Evolutionary conservation across 2,329 filamentous ascomycete genomes (phyloP), one percentile per base, ranked within the genome.

Genomic region (Grosmannia penicillata): DNA sequence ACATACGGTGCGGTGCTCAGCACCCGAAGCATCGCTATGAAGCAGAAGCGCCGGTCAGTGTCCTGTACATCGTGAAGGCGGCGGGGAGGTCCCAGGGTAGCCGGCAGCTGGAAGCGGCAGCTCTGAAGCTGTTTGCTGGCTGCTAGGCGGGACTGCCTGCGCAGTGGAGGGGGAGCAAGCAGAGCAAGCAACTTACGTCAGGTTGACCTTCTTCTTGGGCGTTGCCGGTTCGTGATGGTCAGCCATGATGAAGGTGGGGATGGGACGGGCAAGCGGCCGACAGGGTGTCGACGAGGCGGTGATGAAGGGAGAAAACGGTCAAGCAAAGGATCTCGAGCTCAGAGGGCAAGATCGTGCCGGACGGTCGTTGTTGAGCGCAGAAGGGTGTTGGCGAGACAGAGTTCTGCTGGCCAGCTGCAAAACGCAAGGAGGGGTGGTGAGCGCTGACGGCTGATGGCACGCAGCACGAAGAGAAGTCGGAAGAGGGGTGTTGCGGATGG

Each of bases 21-120:
- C 79, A 58, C 87, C 87, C 44, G 87, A 94, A 57, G 82, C 69
- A 63, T 95, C 86, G 65, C 86, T 94, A 50, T 39, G 50, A 8
- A n/a, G 13, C 37, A 38, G 39, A 51, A 30, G 39, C 23, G 24
- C 30, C 36, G 58, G 11, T 25, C 11, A 7, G 7, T 25, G 11
- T 25, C 7, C 11, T 25, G 69, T 51, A 69, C 64, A 51, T 48
- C 39, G 24, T 11, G 13, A 36, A 21, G 17, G 15, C 13, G 4
- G 14, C 17, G 14, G 3, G 7, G 30, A n/a, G n/a, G n/a, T n/a
- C n/a, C n/a, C n/a, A n/a, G n/a, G n/a, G n/a, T n/a, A n/a, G n/a
- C n/a, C n/a, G n/a, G n/a, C n/a, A n/a, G n/a, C n/a, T n/a, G n/a
- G n/a, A n/a, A n/a, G n/a, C n/a, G n/a, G n/a, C n/a, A n/a, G n/a